Evolutionary conservation across 495 filamentous ascomycete genomes (phyloP).

Genomic region (Delitschia confertaspora): DNA sequence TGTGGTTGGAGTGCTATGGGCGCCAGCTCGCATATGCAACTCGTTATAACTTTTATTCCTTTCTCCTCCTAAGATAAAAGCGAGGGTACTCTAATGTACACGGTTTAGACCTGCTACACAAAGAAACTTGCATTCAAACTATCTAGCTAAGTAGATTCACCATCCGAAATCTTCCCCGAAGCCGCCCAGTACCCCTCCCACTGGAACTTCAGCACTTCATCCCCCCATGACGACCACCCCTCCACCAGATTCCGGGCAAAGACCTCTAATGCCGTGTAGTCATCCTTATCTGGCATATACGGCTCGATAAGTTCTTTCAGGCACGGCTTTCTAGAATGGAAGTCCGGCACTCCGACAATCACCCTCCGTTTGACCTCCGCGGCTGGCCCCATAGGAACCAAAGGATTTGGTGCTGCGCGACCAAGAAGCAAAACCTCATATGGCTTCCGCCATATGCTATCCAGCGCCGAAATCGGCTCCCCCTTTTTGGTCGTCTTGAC

Average conservation of each 20-base stretch:
- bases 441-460: constrained; percentile 67
- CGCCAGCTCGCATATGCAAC: too few relatives aligned
- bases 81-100: too few relatives aligned
- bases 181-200: constrained; percentile 59
- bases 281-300: constrained; percentile 35
- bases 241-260: constrained; percentile 80
- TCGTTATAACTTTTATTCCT: too few relatives aligned
- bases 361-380: constrained; percentile 42
- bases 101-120: too few relatives aligned
- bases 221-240: constrained; percentile 84
- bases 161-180: too few relatives aligned
- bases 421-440: constrained; percentile 79
- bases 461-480: constrained; percentile 58
- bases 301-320: constrained; percentile 49
- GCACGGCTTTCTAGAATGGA: constrained; percentile 86
- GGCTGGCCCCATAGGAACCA: constrained; percentile 8
- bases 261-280: constrained; percentile 67
- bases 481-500: constrained; percentile 68
- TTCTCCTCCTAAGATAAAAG: too few relatives aligned
- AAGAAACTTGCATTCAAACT: too few relatives aligned
- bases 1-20: background rate
- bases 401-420: constrained; percentile 5
- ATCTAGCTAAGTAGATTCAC: too few relatives aligned
- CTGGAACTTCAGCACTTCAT: constrained; percentile 79
- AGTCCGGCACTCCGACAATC: constrained; percentile 73